phyloP scores from a whole-genome alignment of 257 asterid genomes.

The Leonotis leonurus region DNA sequence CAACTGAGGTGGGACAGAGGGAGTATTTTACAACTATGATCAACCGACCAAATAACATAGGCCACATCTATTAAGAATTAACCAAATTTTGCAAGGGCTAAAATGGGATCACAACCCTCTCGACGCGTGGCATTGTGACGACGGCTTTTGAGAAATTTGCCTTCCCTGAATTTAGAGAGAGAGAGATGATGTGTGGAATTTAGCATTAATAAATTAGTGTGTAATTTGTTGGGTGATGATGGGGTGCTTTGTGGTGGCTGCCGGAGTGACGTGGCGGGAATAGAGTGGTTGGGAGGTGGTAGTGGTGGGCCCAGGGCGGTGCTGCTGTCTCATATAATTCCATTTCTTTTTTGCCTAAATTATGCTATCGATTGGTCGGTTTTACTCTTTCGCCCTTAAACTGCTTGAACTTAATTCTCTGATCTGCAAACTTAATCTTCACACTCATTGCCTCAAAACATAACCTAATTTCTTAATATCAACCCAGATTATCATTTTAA shows the following conservation, averaged over 20 bases:
- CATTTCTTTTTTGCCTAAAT: neutral
- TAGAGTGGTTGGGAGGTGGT: constrained; percentile 19
- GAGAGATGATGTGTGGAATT: neutral
- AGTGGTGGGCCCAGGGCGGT: constrained; percentile 23
- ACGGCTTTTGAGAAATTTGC: neutral
- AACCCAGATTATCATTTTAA: too few species aligned
- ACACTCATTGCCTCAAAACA: too few species aligned
- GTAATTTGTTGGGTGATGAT: constrained; percentile 19
- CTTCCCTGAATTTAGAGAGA: neutral
- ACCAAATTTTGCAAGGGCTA: neutral
- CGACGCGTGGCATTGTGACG: constrained; percentile 12
- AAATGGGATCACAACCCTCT: neutral
- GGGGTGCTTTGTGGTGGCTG: constrained; percentile 14
- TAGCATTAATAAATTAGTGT: neutral
- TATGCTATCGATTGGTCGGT: constrained; percentile 37
- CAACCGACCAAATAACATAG: constrained; percentile 25
- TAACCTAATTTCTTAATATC: too few species aligned
- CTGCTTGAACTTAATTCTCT: too few species aligned
- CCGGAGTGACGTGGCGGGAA: constrained; percentile 25
- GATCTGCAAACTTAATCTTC: too few species aligned
- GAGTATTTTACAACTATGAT: constrained; percentile 16
- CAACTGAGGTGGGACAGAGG: too few species aligned
- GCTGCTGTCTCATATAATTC: neutral
- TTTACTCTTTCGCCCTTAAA: too few species aligned
- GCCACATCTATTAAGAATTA: constrained; percentile 16